These are phyloP conservation scores for Colletotrichum sidae DNA, from an alignment of 2,329 filamentous ascomycete species.

Conservation along the genomic window DNA sequence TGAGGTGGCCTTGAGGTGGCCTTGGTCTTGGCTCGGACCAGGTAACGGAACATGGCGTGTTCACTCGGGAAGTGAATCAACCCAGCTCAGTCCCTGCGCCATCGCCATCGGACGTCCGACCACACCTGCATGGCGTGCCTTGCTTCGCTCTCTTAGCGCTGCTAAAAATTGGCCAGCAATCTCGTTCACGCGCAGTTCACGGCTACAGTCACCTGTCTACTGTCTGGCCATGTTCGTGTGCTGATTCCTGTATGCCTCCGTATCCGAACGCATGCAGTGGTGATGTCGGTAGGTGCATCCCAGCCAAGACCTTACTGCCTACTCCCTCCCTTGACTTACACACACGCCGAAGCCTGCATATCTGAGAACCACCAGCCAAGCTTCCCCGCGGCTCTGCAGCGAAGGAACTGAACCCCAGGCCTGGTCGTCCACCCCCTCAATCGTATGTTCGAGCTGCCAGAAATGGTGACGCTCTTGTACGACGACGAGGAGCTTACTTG, in stretches of 20 bases:
- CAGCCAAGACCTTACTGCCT: constrained; percentile 1
- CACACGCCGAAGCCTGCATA: constrained; percentile 32
- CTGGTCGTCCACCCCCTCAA: neutral
- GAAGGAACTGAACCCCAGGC: constrained; percentile 2
- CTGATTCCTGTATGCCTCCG: neutral
- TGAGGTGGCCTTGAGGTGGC: too few species aligned
- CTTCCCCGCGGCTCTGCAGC: constrained; percentile 7
- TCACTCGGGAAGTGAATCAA: constrained; percentile 5
- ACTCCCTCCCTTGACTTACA: constrained; percentile 22
- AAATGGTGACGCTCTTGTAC: constrained; percentile 25
- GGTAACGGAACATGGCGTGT: too few species aligned
- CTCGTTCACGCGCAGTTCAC: neutral
- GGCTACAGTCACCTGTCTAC: too few species aligned
- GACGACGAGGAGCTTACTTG: neutral
- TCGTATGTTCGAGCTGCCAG: neutral
- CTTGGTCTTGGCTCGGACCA: neutral
- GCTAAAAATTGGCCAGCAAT: constrained; percentile 12
- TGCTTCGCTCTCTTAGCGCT: constrained; percentile 32
- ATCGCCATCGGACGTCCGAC: constrained; percentile 36
- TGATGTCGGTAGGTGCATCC: constrained; percentile 22
- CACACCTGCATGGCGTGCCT: constrained; percentile 33
- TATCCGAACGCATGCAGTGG: constrained; percentile 12
- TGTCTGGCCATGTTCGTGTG: neutral
- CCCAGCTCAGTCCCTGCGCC: constrained; percentile 16
- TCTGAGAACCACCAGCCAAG: constrained; percentile 15